Evolutionary conservation across 1,139 yeast species (phyloP), one percentile per base, ranked within the genome.

Genomic region (Saccharomyces hybrid): DNA sequence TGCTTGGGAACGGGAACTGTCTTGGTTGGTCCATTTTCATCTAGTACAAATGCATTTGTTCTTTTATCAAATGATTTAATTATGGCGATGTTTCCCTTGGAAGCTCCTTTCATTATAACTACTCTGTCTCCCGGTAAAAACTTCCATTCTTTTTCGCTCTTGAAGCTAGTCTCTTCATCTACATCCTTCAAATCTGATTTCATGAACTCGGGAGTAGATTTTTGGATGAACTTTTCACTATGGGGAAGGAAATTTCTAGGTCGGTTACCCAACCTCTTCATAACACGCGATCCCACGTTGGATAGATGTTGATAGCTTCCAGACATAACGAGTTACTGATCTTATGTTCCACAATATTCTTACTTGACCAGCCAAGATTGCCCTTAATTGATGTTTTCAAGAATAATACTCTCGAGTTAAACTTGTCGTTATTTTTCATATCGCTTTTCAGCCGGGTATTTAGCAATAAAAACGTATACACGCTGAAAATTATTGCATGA

Each of bases 51-150:
- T 12, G 81, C 77, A 62, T 83, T 82, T n/a, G 83, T 76, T 52
- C 74, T 72, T 28, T 66, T 66, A 54, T 74, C 77, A 47, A 76
- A 74, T 46, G 76, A 75, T 52, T 74, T 73, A 42, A 83, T 75
- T 55, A 82, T 81, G 26, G 91, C 82, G 16, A 90, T 78, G 26
- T 81, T 83, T 26, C 97, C 96, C 64, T 81, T 81, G 65, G 81
- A 80, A 52, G 78, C 77, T 19, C 97, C 97, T 53, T 77, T 76
- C 29, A 83, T 75, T 52, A 90, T 78, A 61, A 83, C 76, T 3
- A 84, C 88, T 54, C 83, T 73, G 67, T 84, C 89, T 31, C 88
- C 88, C 14, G 79, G 80, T 56, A 78, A 73, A 60, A 76, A 82
- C 58, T 75, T 76, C 78, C 84, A 75, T 51, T 82, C 78, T 51